These are phyloP conservation scores for Didymella glomerata DNA, from an alignment of 2,329 filamentous ascomycete genomes.

Conservation along the genomic window DNA sequence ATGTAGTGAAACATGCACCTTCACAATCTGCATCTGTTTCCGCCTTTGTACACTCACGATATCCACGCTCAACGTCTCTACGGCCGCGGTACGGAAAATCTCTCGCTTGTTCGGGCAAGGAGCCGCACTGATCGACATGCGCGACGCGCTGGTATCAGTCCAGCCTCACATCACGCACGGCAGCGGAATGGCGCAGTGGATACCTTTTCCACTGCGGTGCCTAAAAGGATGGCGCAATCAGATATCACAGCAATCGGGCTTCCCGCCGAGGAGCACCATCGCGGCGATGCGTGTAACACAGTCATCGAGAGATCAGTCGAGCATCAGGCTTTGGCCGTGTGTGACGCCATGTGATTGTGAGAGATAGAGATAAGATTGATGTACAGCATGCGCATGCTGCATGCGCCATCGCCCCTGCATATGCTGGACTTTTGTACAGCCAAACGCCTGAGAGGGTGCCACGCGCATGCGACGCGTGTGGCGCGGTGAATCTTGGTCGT, in stretches of 20 bases:
- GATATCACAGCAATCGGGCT: conserved; percentile 4
- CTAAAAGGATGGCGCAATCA: conserved; percentile 15
- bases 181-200: conserved; percentile 17
- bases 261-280: conserved; percentile 16
- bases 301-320: conserved; percentile 12
- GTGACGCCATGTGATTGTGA: conserved; percentile 18
- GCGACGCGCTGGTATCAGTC: conserved; percentile 16
- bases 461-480: conserved; percentile 15
- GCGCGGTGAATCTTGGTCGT: conserved; percentile 15
- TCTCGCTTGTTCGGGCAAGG: conserved; percentile 9
- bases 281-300: conserved; percentile 4
- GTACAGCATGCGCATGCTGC: conserved; percentile 2
- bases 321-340: conserved; percentile 10
- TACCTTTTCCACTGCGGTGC: conserved; percentile 14
- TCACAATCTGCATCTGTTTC: conserved; percentile 2
- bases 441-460: conserved; percentile 1
- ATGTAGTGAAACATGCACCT: conserved; percentile 4
- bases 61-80: conserved; percentile 8
- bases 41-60: conserved; percentile 3
- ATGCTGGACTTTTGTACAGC: conserved; percentile 14
- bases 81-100: conserved; percentile 21
- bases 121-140: conserved; percentile 22
- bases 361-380: conserved; percentile 15
- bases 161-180: conserved; percentile 21
- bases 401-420: conserved; percentile 17